Evolutionary conservation across 140 eudicot genomes (phyloP).

Genomic region (Senecio squalidus): DNA sequence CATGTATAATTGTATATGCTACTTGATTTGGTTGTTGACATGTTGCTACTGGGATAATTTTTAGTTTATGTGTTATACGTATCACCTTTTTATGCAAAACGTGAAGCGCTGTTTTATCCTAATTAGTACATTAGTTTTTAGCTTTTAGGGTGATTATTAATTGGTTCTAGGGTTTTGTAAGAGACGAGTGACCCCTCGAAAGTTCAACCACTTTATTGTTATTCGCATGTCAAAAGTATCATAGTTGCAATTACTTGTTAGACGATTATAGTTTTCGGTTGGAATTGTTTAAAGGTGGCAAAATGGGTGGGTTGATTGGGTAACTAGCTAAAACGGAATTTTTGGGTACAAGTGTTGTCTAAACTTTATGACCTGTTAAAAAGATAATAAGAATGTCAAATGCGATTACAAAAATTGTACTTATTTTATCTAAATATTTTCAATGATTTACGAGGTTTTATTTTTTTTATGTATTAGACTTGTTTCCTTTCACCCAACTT

Average conservation of each 20-base stretch:
- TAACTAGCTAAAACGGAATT: background rate
- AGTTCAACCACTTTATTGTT: background rate
- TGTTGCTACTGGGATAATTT: too few species aligned
- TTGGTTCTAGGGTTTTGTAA: background rate
- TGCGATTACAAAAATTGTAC: too few species aligned
- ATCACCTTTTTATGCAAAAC: background rate
- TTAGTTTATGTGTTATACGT: background rate
- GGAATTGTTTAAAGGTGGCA: background rate
- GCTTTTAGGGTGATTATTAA: background rate
- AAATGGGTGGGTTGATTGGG: background rate
- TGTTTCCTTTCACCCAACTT: too few species aligned
- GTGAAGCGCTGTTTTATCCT: background rate
- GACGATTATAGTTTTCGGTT: background rate
- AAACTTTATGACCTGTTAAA: too few species aligned
- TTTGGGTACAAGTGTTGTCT: too few species aligned
- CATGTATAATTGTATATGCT: background rate
- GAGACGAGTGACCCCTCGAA: background rate
- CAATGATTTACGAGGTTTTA: too few species aligned
- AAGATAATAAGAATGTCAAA: too few species aligned
- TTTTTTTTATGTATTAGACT: too few species aligned
- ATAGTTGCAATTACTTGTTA: background rate
- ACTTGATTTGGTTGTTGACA: background rate
- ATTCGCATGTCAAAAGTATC: background rate
- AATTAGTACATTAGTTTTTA: background rate
- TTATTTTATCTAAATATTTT: too few species aligned